phyloP scores from a whole-genome alignment of 306 rosid species.

The Malus sieversii region DNA sequence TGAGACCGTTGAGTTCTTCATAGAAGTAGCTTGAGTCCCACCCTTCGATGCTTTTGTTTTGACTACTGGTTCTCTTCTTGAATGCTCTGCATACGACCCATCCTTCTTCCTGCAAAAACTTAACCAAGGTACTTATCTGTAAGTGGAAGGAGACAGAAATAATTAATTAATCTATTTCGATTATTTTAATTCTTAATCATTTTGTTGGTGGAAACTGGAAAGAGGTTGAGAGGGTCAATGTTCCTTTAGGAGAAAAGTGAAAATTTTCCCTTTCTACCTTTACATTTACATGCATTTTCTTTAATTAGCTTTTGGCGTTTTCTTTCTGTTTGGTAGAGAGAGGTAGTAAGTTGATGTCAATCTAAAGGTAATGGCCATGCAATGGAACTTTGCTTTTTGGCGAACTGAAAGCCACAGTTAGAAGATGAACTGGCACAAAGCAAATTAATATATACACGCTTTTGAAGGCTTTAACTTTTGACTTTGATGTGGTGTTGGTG shows the following conservation, averaged over 20 bases:
- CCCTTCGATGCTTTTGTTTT: slow-evolving; percentile 47
- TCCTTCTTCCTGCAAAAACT: slow-evolving; percentile 81
- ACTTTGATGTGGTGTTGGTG: slow-evolving; percentile 42
- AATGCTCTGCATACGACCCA: slow-evolving; percentile 98
- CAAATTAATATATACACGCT: slow-evolving; percentile 6
- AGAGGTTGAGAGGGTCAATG: neutral
- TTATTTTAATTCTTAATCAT: neutral
- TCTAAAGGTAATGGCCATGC: slow-evolving; percentile 15
- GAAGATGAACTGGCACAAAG: slow-evolving; percentile 26
- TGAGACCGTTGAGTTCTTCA: slow-evolving; percentile 43
- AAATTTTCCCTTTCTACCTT: neutral
- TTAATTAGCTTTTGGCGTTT: slow-evolving; percentile 20
- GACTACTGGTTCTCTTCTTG: slow-evolving; percentile 65
- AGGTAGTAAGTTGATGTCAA: slow-evolving; percentile 26
- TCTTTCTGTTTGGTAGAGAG: slow-evolving; percentile 27
- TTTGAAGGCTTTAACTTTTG: slow-evolving; percentile 62
- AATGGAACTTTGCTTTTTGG: slow-evolving; percentile 26
- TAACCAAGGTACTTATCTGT: neutral
- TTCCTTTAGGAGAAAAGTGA: neutral
- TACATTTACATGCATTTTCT: slow-evolving; percentile 4
- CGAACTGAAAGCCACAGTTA: slow-evolving; percentile 25
- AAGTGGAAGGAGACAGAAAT: neutral
- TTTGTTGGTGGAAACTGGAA: slow-evolving; percentile 3
- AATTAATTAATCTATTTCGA: neutral
- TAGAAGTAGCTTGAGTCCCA: slow-evolving; percentile 66